phyloP scores from a whole-genome alignment of 805 yeast genomes.

The Saccharomyces paradoxus region DNA sequence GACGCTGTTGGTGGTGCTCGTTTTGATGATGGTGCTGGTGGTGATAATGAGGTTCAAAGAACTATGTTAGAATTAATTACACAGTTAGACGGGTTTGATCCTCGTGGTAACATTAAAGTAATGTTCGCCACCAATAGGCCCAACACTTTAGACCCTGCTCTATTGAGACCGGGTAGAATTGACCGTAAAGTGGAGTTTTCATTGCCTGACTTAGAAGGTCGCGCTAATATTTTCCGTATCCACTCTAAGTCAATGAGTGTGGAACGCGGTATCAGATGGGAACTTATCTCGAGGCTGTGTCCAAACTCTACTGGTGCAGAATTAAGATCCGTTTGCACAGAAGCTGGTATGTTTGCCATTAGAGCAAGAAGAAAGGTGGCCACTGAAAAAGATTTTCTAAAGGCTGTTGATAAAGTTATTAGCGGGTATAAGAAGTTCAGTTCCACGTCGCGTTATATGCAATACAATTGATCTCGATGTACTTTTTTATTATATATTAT shows the following conservation, averaged over 20 bases:
- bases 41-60: conserved; percentile 97
- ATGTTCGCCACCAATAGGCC: conserved; percentile 99
- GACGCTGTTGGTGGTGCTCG: conserved; percentile 99
- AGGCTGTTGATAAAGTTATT: conserved; percentile 96
- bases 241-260: conserved; percentile 97
- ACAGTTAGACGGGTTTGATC: conserved; percentile 96
- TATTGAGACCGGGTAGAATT: conserved; percentile 96
- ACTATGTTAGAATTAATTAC: conserved; percentile 97
- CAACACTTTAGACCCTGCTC: conserved; percentile 94
- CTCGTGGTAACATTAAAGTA: conserved; percentile 97
- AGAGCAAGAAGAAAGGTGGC: conserved; percentile 98
- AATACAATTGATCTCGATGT: conserved; percentile 56
- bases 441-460: conserved; percentile 97
- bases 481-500: neutral
- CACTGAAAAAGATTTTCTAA: conserved; percentile 92
- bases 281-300: conserved; percentile 90
- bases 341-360: conserved; percentile 99
- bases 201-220: conserved; percentile 92
- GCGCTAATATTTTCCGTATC: conserved; percentile 94
- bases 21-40: conserved; percentile 98
- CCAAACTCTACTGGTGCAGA: conserved; percentile 99
- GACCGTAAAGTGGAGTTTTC: conserved; percentile 98
- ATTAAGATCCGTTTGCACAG: conserved; percentile 95
- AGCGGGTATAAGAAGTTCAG: conserved; percentile 97
- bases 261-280: conserved; percentile 98